phyloP scores from a whole-genome alignment of 176 grass and related monocot genomes.

The Otatea glauca region DNA sequence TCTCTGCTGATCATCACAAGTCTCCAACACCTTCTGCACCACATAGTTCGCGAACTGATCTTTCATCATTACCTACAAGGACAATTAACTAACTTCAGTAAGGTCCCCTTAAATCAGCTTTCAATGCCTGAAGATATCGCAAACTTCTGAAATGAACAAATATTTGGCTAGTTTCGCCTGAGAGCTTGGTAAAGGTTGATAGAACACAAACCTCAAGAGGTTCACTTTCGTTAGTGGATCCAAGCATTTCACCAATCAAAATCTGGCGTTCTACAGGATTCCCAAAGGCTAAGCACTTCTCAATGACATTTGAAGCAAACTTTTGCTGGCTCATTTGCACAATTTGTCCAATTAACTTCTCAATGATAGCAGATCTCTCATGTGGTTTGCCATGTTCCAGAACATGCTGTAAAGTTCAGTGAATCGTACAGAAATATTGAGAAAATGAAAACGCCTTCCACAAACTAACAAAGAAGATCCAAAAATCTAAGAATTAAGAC shows the following conservation, averaged over 20 bases:
- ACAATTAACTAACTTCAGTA: conserved; percentile 9
- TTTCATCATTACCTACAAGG: conserved; percentile 85
- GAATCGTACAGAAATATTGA: neutral
- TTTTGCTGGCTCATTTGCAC: conserved; percentile 87
- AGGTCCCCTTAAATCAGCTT: neutral
- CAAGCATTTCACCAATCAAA: conserved; percentile 72
- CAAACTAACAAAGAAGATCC: neutral
- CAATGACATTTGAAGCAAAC: conserved; percentile 77
- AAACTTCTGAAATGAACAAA: neutral
- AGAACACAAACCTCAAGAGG: conserved; percentile 62
- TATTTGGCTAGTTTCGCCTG: neutral
- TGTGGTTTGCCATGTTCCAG: conserved; percentile 71
- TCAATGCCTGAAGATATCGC: neutral
- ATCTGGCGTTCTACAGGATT: conserved; percentile 62
- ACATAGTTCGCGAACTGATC: conserved; percentile 93
- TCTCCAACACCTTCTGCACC: conserved; percentile 93
- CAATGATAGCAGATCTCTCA: conserved; percentile 70
- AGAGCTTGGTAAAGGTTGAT: neutral
- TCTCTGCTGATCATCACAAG: conserved; percentile 82
- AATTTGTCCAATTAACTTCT: conserved; percentile 69
- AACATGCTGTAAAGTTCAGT: conserved; percentile 61
- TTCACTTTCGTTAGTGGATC: conserved; percentile 67
- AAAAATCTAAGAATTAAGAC: neutral
- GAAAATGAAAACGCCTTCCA: neutral
- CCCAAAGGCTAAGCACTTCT: conserved; percentile 77